Base-by-base conservation (phyloP, 2,329 filamentous ascomycete species). In the Onygena corvina region DNA sequence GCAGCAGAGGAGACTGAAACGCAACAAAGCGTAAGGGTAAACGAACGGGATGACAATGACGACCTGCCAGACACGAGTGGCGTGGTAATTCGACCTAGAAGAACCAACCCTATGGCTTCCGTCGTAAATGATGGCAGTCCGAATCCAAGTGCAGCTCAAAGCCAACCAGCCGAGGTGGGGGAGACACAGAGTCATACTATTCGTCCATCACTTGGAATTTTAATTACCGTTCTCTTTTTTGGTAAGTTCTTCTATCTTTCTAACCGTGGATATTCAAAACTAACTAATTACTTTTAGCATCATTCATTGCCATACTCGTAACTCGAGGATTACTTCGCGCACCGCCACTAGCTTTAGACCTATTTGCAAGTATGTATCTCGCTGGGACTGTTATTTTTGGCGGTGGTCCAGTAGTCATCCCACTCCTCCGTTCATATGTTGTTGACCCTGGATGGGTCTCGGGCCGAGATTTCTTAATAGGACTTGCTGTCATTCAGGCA, bases 301-400 rank as follows among this genome's bases (percentile, higher is more conserved):
- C 72, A 1, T 84, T 86, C 54, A 65, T 77, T 45, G 57, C 67
- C 1, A 59, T 83, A n/a, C 74, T 85, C 60, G 68, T 76, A n/a
- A 55, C 75, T 0, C 62, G 71, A 59, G 53, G 64, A 65, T 44
- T 65, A 1, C 46, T 73, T 8, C 51, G 63, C 0, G 33, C 59
- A 6, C 64, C 64, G 0, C 70, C 76, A 0, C 64, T 79, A 0
- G 63, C 73, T 0, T 78, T 79, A 55, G 69, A 75, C 45, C 72
- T 87, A 18, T 86, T 87, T 57, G 71, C 80, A 3, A 86, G 84
- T 61, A 76, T 87, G 65, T 86, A 82, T 57, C 76, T 86, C 0
- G 83, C 83, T 0, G 83, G 83, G 0, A 86, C 83, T 1, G 75
- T 81, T 50, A 81, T 80, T 53, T 78, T 81, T 46, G 79, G 79